Evolutionary conservation across 2,329 filamentous ascomycete genomes (phyloP).

Genomic region (Curvularia spicifera): DNA sequence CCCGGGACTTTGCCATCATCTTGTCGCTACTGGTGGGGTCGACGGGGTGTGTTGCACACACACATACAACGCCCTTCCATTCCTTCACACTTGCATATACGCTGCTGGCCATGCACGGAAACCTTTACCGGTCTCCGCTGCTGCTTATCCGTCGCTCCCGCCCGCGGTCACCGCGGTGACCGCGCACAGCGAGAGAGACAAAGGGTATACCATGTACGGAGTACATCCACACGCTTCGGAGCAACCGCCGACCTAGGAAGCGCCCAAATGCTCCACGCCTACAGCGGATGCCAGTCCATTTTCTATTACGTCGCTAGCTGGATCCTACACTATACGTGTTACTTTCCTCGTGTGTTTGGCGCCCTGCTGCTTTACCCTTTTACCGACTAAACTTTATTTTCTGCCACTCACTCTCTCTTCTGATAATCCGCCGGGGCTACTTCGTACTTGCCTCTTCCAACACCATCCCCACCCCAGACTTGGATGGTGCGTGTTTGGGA

Average conservation of each 20-base stretch:
- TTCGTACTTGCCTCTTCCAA: background rate
- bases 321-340: background rate
- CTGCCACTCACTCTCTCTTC: background rate
- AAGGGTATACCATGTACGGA: background rate
- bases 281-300: background rate
- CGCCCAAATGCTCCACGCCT: background rate
- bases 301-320: background rate
- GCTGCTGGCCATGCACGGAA: background rate
- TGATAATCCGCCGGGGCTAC: background rate
- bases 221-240: background rate
- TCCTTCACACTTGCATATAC: background rate
- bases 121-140: background rate
- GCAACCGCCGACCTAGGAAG: background rate
- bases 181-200: background rate
- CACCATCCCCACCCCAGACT: background rate
- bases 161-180: background rate
- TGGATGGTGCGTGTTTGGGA: background rate
- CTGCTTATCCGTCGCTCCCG: background rate
- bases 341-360: background rate
- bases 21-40: background rate
- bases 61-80: background rate
- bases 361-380: background rate
- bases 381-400: background rate
- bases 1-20: background rate
- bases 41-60: background rate